Evolutionary conservation across 257 asterid genomes (phyloP).

Genomic region (Fraxinus excelsior): DNA sequence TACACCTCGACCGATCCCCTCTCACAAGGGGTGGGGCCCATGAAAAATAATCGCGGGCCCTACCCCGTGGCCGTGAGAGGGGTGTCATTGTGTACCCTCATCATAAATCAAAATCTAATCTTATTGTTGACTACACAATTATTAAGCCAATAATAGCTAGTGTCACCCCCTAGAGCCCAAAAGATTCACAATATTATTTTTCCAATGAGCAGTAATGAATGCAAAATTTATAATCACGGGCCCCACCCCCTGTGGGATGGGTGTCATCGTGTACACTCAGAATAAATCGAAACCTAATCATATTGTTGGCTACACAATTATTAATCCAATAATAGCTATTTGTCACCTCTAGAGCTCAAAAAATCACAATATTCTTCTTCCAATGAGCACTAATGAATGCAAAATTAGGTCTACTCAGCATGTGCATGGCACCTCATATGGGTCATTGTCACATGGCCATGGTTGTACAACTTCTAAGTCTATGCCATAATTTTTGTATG

Average conservation of each 20-base stretch:
- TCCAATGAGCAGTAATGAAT: background rate
- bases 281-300: background rate
- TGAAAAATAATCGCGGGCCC: no score
- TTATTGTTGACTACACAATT: conserved; percentile 13
- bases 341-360: conserved; percentile 2
- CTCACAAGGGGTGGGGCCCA: no score
- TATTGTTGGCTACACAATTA: conserved; percentile 12
- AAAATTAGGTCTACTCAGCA: conserved; percentile 55
- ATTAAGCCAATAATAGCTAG: background rate
- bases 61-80: no score
- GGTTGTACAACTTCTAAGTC: conserved; percentile 25
- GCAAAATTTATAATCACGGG: conserved; percentile 12
- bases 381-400: background rate
- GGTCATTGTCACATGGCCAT: conserved; percentile 41
- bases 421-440: conserved; percentile 35
- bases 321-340: background rate
- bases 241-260: no score
- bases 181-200: no score
- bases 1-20: no score
- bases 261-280: no score
- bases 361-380: background rate
- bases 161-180: background rate
- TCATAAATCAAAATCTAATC: background rate
- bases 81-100: no score
- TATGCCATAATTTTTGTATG: conserved; percentile 9